phyloP scores from a whole-genome alignment of 148 eudicot genomes.

The Rheum nobile region DNA sequence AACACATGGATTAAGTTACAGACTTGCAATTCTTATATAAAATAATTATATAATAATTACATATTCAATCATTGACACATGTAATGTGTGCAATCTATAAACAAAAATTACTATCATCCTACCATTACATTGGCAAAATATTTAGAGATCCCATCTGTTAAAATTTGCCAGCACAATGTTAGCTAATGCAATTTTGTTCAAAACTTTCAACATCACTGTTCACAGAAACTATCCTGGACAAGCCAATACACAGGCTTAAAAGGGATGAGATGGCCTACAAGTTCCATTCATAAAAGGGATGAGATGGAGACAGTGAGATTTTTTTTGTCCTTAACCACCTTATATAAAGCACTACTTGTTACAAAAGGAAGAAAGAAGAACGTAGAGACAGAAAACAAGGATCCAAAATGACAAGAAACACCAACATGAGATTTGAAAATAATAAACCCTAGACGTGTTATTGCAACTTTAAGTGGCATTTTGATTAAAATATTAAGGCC shows the following conservation, averaged over 20 bases:
- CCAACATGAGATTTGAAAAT: not conserved
- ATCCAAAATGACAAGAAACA: not conserved
- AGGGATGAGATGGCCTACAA: no score
- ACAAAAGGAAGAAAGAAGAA: not conserved
- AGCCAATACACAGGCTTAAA: no score
- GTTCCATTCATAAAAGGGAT: no score
- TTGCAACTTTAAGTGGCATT: no score
- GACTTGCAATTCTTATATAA: no score
- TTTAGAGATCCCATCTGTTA: not conserved
- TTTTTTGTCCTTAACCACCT: not conserved
- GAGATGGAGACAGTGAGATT: not conserved
- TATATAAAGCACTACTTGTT: not conserved
- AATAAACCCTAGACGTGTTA: not conserved
- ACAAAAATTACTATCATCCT: not conserved
- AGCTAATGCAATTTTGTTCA: not conserved
- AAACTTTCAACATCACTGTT: not conserved
- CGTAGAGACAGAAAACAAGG: conserved; percentile 2
- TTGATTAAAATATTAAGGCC: not conserved
- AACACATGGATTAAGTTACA: no score
- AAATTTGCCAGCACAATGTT: not conserved
- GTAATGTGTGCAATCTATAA: not conserved
- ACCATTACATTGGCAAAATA: not conserved
- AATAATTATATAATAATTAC: not conserved
- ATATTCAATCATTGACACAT: not conserved
- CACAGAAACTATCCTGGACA: not conserved